phyloP scores from a whole-genome alignment of 2,329 filamentous ascomycete species.

The Xylariaceae sp. region DNA sequence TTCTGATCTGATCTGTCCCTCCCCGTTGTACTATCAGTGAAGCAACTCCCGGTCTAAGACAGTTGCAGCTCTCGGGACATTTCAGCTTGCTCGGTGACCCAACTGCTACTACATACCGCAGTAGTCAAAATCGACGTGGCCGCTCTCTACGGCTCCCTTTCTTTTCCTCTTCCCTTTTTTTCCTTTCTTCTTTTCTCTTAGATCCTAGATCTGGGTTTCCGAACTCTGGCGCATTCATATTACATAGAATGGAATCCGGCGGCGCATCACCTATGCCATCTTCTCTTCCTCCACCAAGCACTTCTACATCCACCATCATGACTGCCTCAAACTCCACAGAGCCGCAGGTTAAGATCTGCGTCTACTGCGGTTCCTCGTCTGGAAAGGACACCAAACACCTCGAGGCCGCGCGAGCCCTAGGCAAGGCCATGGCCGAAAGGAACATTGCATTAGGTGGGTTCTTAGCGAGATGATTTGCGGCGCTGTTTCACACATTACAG shows the following conservation, averaged over 20 bases:
- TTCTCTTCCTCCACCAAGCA: slow-evolving; percentile 28
- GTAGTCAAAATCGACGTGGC: not conserved
- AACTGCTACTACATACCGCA: not conserved
- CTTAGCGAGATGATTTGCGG: not conserved
- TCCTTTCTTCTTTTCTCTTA: not conserved
- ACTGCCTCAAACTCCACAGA: slow-evolving; percentile 31
- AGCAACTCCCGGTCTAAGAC: slow-evolving; percentile 16
- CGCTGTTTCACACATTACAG: not conserved
- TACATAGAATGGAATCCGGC: slow-evolving; percentile 37
- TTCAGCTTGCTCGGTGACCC: not conserved
- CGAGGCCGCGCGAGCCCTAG: slow-evolving; percentile 71
- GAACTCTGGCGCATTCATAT: not conserved
- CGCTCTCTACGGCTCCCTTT: not conserved
- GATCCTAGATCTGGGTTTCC: not conserved
- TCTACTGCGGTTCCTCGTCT: slow-evolving; percentile 82
- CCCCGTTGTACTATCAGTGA: slow-evolving; percentile 8
- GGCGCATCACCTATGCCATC: slow-evolving; percentile 36
- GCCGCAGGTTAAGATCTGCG: slow-evolving; percentile 66
- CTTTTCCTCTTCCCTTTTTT: not conserved
- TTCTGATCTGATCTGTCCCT: slow-evolving; percentile 19
- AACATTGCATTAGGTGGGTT: slow-evolving; percentile 66
- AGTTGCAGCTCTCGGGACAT: slow-evolving; percentile 2
- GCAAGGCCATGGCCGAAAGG: slow-evolving; percentile 64
- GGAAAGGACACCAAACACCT: slow-evolving; percentile 72
- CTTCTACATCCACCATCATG: slow-evolving; percentile 29